These are phyloP conservation scores for Apiospora malaysiana DNA, from an alignment of 2,329 filamentous ascomycete species.

Conservation along the genomic window DNA sequence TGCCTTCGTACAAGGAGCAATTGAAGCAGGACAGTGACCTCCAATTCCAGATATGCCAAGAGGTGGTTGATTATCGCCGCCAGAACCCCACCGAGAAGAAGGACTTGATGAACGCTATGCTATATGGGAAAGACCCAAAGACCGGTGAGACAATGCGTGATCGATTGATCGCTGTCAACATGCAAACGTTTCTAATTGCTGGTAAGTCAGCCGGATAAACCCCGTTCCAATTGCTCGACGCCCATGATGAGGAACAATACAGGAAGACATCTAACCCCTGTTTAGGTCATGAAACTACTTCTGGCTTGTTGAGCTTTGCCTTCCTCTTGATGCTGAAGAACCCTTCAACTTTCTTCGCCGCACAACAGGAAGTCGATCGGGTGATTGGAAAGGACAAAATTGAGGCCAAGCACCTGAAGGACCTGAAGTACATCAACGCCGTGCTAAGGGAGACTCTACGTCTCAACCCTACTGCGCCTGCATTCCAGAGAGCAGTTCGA, in stretches of 20 bases:
- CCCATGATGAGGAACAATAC: neutral
- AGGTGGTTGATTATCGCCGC: slow-evolving; percentile 53
- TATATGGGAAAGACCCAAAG: slow-evolving; percentile 56
- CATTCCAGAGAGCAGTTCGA: slow-evolving; percentile 39
- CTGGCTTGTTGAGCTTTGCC: slow-evolving; percentile 68
- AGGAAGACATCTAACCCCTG: slow-evolving; percentile 48
- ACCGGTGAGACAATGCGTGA: slow-evolving; percentile 55
- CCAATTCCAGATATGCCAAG: slow-evolving; percentile 47
- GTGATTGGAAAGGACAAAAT: slow-evolving; percentile 66
- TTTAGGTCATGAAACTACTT: slow-evolving; percentile 75
- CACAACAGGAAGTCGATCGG: slow-evolving; percentile 70
- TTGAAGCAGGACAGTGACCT: slow-evolving; percentile 43
- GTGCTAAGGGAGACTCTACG: slow-evolving; percentile 61
- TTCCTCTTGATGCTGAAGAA: slow-evolving; percentile 70
- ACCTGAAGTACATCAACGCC: slow-evolving; percentile 70
- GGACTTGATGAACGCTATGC: slow-evolving; percentile 59
- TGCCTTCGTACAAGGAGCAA: slow-evolving; percentile 32
- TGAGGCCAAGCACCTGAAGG: slow-evolving; percentile 64
- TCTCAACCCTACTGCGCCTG: slow-evolving; percentile 54
- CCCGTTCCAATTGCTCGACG: neutral
- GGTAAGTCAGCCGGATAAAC: slow-evolving; percentile 35
- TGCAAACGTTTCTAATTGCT: slow-evolving; percentile 59
- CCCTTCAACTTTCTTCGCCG: slow-evolving; percentile 63
- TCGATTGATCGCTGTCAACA: slow-evolving; percentile 54
- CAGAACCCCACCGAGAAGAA: slow-evolving; percentile 50